Evolutionary conservation across 257 asterid genomes (phyloP).

Genomic region (Cynanchum wilfordii): DNA sequence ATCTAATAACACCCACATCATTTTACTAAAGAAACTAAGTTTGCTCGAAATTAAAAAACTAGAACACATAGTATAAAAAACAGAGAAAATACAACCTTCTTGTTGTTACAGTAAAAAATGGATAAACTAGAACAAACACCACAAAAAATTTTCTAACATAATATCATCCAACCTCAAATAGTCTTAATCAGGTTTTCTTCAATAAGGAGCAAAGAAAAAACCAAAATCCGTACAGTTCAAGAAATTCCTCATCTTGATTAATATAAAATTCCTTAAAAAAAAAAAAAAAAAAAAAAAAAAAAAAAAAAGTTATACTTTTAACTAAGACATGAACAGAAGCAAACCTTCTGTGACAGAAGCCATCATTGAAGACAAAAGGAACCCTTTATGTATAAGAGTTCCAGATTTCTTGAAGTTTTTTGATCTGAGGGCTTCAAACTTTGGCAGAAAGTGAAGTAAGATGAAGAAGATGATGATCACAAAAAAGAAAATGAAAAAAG

Average conservation of each 20-base stretch:
- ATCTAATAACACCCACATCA: background rate
- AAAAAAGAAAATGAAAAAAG: too few species aligned
- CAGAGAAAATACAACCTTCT: background rate
- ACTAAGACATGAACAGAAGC: background rate
- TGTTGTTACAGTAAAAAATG: background rate
- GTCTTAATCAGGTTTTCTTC: background rate
- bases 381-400: slow-evolving; percentile 3
- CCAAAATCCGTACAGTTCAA: background rate
- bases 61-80: background rate
- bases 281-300: too few species aligned
- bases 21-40: background rate
- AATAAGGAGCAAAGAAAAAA: background rate
- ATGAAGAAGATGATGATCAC: background rate
- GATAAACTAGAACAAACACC: background rate
- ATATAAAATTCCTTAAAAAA: background rate
- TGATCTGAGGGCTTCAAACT: background rate
- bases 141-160: background rate
- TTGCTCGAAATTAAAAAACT: background rate
- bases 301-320: background rate
- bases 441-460: slow-evolving; percentile 20
- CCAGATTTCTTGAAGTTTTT: slow-evolving; percentile 17
- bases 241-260: background rate
- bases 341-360: slow-evolving; percentile 25
- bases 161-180: background rate
- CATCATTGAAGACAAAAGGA: slow-evolving; percentile 13